Evolutionary conservation across 2,329 filamentous ascomycete genomes (phyloP).

Genomic region (Purpureocillium lavendulum): DNA sequence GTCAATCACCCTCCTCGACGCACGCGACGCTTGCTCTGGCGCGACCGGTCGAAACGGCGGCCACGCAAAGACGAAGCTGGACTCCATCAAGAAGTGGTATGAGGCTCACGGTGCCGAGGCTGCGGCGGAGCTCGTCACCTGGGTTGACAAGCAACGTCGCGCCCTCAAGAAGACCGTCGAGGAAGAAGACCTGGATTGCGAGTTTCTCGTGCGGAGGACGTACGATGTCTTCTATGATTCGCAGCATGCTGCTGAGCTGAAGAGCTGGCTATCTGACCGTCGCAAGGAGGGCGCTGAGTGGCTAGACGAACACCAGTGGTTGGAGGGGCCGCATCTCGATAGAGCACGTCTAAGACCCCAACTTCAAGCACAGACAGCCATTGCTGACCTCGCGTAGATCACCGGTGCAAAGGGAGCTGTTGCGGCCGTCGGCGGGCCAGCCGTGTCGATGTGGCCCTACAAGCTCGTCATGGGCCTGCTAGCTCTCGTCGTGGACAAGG

Average conservation of each 20-base stretch:
- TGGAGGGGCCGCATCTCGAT: too few relatives aligned
- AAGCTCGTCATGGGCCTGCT: constrained; percentile 3
- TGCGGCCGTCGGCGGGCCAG: constrained; percentile 2
- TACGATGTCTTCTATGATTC: constrained; percentile 26
- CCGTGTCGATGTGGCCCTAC: constrained; percentile 1
- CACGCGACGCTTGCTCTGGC: constrained; percentile 25
- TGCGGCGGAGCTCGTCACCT: constrained; percentile 3
- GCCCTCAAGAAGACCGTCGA: constrained; percentile 26
- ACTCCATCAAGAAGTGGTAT: too few relatives aligned
- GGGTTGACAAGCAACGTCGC: too few relatives aligned
- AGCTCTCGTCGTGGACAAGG: neutral
- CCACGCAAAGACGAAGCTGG: too few relatives aligned
- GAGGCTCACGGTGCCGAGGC: constrained; percentile 8
- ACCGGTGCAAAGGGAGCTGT: constrained; percentile 1
- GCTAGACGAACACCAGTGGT: too few relatives aligned
- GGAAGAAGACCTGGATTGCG: constrained; percentile 31
- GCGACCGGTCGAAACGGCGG: constrained; percentile 27
- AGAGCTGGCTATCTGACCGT: constrained; percentile 9
- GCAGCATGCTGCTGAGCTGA: constrained; percentile 13
- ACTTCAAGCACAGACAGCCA: too few relatives aligned
- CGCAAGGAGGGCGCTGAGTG: neutral
- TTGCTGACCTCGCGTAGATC: too few relatives aligned
- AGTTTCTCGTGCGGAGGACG: constrained; percentile 31
- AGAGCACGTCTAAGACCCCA: too few relatives aligned
- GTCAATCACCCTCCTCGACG: constrained; percentile 22